These are phyloP conservation scores for Peronospora farinosa DNA, from an alignment of 352 stramenopile species.

Conservation along the genomic window DNA sequence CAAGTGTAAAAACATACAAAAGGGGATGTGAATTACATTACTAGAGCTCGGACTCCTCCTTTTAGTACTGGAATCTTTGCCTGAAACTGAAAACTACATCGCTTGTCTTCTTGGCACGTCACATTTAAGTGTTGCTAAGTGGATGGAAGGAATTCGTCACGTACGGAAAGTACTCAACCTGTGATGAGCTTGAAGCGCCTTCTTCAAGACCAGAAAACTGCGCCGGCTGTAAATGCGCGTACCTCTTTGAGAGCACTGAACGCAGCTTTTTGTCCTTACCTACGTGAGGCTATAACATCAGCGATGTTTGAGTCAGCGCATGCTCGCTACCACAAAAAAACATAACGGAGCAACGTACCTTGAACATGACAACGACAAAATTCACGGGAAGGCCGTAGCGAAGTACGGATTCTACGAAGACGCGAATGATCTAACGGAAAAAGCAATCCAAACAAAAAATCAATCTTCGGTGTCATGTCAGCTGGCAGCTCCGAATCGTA, in stretches of 20 bases:
- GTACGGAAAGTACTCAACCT: constrained; percentile 79
- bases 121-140: constrained; percentile 33
- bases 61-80: background rate
- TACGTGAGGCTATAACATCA: constrained; percentile 41
- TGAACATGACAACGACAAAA: constrained; percentile 87
- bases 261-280: constrained; percentile 84
- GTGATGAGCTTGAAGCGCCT: constrained; percentile 40
- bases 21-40: too few relatives aligned
- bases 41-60: constrained; percentile 2
- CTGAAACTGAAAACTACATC: background rate
- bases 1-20: too few relatives aligned
- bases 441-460: constrained; percentile 1
- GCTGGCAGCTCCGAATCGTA: constrained; percentile 22
- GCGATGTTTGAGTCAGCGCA: background rate
- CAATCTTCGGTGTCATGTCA: background rate
- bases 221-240: constrained; percentile 75
- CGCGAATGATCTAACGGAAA: constrained; percentile 75
- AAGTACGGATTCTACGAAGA: constrained; percentile 97
- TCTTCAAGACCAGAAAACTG: constrained; percentile 81
- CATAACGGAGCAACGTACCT: constrained; percentile 33
- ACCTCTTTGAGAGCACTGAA: constrained; percentile 74
- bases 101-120: constrained; percentile 5
- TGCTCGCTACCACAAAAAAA: background rate
- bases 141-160: constrained; percentile 77
- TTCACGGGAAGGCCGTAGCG: constrained; percentile 96